phyloP scores from a whole-genome alignment of 2,329 filamentous ascomycete species.

The Sclerotinia subarctica region DNA sequence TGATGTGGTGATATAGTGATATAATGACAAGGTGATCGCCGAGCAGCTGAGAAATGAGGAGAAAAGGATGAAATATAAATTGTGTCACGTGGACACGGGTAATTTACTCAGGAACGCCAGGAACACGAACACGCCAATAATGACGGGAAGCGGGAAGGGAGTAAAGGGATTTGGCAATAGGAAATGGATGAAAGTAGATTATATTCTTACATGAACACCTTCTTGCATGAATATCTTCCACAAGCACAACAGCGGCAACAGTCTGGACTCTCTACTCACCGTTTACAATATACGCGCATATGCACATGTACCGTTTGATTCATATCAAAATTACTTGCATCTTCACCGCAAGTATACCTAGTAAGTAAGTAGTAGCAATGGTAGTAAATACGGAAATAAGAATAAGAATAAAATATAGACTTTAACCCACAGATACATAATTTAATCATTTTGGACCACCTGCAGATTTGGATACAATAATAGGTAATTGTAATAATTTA shows the following conservation, averaged over 20 bases:
- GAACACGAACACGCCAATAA: slow-evolving; percentile 1
- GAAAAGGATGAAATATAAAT: not conserved
- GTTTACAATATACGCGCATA: slow-evolving; percentile 4
- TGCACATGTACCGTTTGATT: not conserved
- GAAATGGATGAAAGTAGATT: not conserved
- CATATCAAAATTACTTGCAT: slow-evolving; percentile 16
- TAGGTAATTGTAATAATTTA: not conserved
- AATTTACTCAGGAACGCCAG: slow-evolving; percentile 1
- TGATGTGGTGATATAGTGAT: too few species aligned
- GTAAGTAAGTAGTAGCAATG: too few species aligned
- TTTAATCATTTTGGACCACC: slow-evolving; percentile 1
- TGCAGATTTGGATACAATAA: slow-evolving; percentile 9
- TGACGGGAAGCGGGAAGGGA: not conserved
- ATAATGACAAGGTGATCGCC: not conserved
- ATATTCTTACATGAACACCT: not conserved
- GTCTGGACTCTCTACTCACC: not conserved
- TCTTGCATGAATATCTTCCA: not conserved
- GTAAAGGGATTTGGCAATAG: not conserved
- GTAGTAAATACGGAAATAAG: not conserved
- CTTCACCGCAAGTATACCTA: not conserved
- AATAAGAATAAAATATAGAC: not conserved
- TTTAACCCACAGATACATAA: not conserved
- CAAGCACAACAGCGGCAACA: not conserved
- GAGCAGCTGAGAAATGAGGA: not conserved
- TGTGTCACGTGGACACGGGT: slow-evolving; percentile 3